A percentile compares a stretch with the other conserved stretches of the same genome.
Conservation (phyloP, 176 grass and related monocot genomes). For the Triticum turgidum region DNA sequence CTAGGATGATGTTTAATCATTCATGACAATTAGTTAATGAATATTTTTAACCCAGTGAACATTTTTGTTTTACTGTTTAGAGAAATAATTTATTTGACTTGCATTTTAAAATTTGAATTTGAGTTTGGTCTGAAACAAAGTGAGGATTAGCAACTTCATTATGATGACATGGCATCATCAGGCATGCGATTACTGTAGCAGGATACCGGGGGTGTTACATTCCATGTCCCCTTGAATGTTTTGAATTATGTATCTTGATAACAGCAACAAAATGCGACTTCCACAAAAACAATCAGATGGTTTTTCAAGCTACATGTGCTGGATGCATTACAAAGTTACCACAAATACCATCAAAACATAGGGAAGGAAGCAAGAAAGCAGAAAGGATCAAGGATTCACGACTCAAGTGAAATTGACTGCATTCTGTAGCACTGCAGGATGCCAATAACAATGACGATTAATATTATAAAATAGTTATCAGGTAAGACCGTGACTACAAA, state of each 20-base stretch:
- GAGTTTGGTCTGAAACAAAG: no score
- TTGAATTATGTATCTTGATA: neutral
- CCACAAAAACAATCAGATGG: neutral
- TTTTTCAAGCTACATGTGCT: neutral
- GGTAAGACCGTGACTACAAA: neutral
- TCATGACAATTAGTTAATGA: no score
- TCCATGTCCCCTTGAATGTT: neutral
- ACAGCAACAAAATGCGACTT: neutral
- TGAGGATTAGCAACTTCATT: no score
- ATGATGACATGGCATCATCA: no score
- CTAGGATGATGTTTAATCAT: no score
- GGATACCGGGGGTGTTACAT: no score
- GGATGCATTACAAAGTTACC: slow-evolving; percentile 9
- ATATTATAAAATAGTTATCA: neutral
- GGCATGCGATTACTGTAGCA: no score
- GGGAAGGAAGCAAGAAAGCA: neutral
- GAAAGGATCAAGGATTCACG: neutral
- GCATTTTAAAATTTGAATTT: no score
- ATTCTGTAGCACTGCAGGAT: neutral
- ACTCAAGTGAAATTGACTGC: slow-evolving; percentile 1
- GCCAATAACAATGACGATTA: neutral
- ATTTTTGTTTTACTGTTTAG: no score
- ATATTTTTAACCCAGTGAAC: no score
- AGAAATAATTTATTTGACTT: no score
- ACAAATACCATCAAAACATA: neutral